These are phyloP conservation scores for Pyrrhoderma lamaoense DNA, from an alignment of 1,284 basidiomycete species.

Conservation along the genomic window DNA sequence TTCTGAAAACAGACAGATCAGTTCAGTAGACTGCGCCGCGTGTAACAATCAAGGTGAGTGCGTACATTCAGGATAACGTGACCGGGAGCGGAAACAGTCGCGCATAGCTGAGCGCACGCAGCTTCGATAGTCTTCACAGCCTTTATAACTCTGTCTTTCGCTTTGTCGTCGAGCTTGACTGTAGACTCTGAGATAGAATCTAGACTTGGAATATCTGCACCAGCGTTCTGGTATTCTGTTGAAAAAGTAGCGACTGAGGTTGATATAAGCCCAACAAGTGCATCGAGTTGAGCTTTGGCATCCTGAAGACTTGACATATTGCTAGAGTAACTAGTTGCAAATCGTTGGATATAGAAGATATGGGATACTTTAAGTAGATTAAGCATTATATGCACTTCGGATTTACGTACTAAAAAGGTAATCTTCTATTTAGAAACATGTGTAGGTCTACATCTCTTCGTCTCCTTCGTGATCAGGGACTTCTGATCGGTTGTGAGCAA, in stretches of 20 bases:
- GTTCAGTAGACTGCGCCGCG: too few species aligned
- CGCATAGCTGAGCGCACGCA: conserved; percentile 5
- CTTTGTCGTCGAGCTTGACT: neutral
- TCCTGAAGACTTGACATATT: neutral
- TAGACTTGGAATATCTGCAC: neutral
- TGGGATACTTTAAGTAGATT: too few species aligned
- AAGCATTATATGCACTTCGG: too few species aligned
- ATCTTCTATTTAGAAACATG: too few species aligned
- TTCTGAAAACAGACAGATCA: neutral
- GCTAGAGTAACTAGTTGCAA: too few species aligned
- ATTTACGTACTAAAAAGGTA: too few species aligned
- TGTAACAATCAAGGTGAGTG: neutral
- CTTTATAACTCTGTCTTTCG: neutral
- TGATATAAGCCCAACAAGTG: conserved; percentile 2
- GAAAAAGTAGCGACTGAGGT: neutral
- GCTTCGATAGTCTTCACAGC: conserved; percentile 5
- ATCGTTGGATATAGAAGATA: too few species aligned
- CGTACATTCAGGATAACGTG: conserved; percentile 1
- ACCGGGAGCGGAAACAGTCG: conserved; percentile 2
- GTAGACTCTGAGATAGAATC: neutral
- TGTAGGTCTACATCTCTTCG: too few species aligned
- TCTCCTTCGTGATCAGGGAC: too few species aligned
- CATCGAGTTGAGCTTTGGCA: conserved; percentile 1
- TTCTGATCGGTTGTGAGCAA: too few species aligned
- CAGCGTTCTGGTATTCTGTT: neutral